phyloP scores from a whole-genome alignment of 1,284 basidiomycete species.

The Heliocybe sulcata region DNA sequence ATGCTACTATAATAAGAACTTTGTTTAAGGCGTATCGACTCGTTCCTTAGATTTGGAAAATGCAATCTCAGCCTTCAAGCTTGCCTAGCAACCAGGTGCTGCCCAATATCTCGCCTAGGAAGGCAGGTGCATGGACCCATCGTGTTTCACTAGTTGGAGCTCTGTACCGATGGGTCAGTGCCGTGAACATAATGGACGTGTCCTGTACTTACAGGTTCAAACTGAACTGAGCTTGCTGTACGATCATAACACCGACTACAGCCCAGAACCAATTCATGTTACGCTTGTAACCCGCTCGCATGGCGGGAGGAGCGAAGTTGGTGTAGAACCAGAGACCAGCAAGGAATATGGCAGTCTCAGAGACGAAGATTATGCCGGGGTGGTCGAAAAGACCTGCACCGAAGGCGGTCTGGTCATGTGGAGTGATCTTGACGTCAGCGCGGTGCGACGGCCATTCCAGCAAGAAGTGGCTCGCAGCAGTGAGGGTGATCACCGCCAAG shows the following conservation, averaged over 20 bases:
- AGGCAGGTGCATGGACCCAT: conserved; percentile 22
- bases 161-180: conserved; percentile 5
- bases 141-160: conserved; percentile 21
- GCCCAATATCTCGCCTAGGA: conserved; percentile 18
- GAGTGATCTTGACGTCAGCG: conserved; percentile 20
- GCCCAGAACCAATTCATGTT: conserved; percentile 14
- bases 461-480: conserved; percentile 18
- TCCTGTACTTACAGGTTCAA: conserved; percentile 18
- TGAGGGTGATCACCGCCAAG: conserved; percentile 13
- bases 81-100: conserved; percentile 20
- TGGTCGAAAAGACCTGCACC: conserved; percentile 21
- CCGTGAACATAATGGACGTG: neutral
- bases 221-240: conserved; percentile 22
- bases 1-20: too few species aligned
- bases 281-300: conserved; percentile 14
- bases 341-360: conserved; percentile 19
- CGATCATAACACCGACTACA: conserved; percentile 16
- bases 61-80: conserved; percentile 12
- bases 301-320: conserved; percentile 16
- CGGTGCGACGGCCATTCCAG: conserved; percentile 22
- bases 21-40: neutral
- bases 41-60: too few species aligned
- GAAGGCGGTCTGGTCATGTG: conserved; percentile 13
- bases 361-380: conserved; percentile 16
- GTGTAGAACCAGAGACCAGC: conserved; percentile 18